These are phyloP conservation scores for Colletotrichum orbiculare DNA, from an alignment of 2,329 filamentous ascomycete species.

Conservation along the genomic window DNA sequence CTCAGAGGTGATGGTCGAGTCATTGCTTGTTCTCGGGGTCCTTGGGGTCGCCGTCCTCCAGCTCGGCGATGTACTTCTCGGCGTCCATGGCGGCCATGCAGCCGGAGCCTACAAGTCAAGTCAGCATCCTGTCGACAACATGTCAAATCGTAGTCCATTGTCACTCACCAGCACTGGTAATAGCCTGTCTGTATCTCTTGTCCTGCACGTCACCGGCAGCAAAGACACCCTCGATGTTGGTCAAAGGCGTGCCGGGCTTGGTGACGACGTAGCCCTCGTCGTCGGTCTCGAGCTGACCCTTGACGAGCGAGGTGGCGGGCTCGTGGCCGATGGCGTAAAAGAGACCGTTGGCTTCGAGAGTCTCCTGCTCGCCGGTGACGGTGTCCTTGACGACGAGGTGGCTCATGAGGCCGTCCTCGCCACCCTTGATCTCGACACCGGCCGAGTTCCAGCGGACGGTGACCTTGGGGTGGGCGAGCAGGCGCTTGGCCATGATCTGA, in stretches of 20 bases:
- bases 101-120: constrained; percentile 74
- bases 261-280: constrained; percentile 92
- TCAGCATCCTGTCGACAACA: constrained; percentile 34
- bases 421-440: constrained; percentile 85
- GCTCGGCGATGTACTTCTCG: constrained; percentile 89
- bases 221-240: constrained; percentile 91
- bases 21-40: constrained; percentile 34
- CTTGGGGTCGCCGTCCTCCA: constrained; percentile 60
- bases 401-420: constrained; percentile 88
- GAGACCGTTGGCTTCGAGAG: constrained; percentile 88
- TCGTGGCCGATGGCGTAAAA: constrained; percentile 99
- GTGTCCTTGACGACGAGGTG: constrained; percentile 86
- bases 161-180: constrained; percentile 90
- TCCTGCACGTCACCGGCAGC: constrained; percentile 98
- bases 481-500: constrained; percentile 89
- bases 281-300: constrained; percentile 89
- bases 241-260: constrained; percentile 86
- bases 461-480: constrained; percentile 87
- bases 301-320: constrained; percentile 89
- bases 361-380: constrained; percentile 79
- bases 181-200: constrained; percentile 97
- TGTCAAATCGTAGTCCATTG: neutral
- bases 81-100: constrained; percentile 96
- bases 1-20: constrained; percentile 36
- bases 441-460: constrained; percentile 88